phyloP scores from a whole-genome alignment of 2,329 filamentous ascomycete species.

The Colletotrichum spaethianum region DNA sequence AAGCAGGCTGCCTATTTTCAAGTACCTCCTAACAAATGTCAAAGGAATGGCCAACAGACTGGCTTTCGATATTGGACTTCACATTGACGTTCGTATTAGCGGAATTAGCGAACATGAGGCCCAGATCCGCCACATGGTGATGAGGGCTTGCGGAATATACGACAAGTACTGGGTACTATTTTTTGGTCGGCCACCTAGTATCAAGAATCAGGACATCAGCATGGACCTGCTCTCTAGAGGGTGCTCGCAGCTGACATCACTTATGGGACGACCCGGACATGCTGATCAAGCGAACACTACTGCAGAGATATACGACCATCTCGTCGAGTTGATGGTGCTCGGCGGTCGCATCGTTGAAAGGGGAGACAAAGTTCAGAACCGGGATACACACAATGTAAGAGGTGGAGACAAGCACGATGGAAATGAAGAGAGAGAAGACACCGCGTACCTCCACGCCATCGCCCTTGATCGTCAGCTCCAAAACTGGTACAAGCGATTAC shows the following conservation, averaged over 20 bases:
- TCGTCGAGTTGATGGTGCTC: slow-evolving; percentile 70
- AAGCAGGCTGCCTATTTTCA: slow-evolving; percentile 23
- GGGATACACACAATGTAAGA: slow-evolving; percentile 48
- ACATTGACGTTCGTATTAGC: slow-evolving; percentile 59
- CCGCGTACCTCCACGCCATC: slow-evolving; percentile 64
- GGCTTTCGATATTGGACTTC: slow-evolving; percentile 64
- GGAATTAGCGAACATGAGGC: slow-evolving; percentile 62
- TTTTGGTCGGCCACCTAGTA: slow-evolving; percentile 66
- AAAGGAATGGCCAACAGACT: slow-evolving; percentile 60
- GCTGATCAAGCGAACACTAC: slow-evolving; percentile 42
- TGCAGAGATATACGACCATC: slow-evolving; percentile 63
- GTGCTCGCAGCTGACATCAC: slow-evolving; percentile 58
- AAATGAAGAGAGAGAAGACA: slow-evolving; percentile 56
- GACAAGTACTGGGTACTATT: slow-evolving; percentile 71
- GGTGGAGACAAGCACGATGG: slow-evolving; percentile 49
- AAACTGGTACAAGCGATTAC: slow-evolving; percentile 67
- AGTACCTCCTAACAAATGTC: slow-evolving; percentile 35
- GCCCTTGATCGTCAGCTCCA: slow-evolving; percentile 67
- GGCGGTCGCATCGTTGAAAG: slow-evolving; percentile 66
- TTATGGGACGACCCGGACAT: slow-evolving; percentile 51
- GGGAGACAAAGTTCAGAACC: slow-evolving; percentile 53
- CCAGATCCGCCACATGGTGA: slow-evolving; percentile 64
- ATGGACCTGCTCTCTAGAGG: slow-evolving; percentile 62
- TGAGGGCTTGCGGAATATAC: slow-evolving; percentile 66
- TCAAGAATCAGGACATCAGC: slow-evolving; percentile 66